Conservation (phyloP, 805 yeast genomes). For the Myxozyma lipomycoides region DNA sequence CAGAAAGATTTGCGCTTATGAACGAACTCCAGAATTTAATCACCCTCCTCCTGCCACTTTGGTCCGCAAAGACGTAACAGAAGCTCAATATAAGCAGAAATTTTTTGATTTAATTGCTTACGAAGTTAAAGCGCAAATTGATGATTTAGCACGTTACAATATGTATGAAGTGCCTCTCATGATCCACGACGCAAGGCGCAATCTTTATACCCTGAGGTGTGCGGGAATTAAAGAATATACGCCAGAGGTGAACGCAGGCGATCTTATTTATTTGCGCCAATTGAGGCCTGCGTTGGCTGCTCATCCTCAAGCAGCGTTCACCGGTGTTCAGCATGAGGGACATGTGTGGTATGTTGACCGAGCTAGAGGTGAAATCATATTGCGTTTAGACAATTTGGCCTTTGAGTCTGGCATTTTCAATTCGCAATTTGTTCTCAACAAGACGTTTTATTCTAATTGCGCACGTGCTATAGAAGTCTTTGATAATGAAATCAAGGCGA, state of each 20-base stretch:
- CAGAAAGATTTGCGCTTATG: slow-evolving; percentile 1
- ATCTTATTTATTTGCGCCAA: slow-evolving; percentile 14
- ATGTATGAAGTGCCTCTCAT: slow-evolving; percentile 13
- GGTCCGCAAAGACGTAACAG: not conserved
- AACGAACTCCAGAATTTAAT: slow-evolving; percentile 1
- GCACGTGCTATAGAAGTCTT: slow-evolving; percentile 7
- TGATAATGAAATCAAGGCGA: not conserved
- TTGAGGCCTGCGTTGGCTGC: slow-evolving; percentile 18
- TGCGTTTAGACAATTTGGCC: slow-evolving; percentile 15
- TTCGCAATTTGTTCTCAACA: slow-evolving; percentile 13
- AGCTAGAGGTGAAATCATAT: slow-evolving; percentile 16
- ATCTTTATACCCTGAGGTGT: slow-evolving; percentile 12
- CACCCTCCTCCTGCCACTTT: not conserved
- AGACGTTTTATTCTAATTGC: not conserved
- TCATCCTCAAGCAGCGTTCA: slow-evolving; percentile 9
- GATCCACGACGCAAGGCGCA: not conserved
- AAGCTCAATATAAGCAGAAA: slow-evolving; percentile 1
- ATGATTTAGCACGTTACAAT: slow-evolving; percentile 11
- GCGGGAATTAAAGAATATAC: slow-evolving; percentile 27
- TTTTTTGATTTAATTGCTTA: slow-evolving; percentile 9
- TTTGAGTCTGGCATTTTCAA: slow-evolving; percentile 19
- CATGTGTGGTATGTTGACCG: slow-evolving; percentile 20
- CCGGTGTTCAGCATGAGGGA: slow-evolving; percentile 17
- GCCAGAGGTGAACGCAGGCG: slow-evolving; percentile 20
- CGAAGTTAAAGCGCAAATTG: slow-evolving; percentile 17